Evolutionary conservation across 2,329 filamentous ascomycete genomes (phyloP), one percentile per base, ranked within the genome.

Genomic region (Tolypocladium paradoxum): DNA sequence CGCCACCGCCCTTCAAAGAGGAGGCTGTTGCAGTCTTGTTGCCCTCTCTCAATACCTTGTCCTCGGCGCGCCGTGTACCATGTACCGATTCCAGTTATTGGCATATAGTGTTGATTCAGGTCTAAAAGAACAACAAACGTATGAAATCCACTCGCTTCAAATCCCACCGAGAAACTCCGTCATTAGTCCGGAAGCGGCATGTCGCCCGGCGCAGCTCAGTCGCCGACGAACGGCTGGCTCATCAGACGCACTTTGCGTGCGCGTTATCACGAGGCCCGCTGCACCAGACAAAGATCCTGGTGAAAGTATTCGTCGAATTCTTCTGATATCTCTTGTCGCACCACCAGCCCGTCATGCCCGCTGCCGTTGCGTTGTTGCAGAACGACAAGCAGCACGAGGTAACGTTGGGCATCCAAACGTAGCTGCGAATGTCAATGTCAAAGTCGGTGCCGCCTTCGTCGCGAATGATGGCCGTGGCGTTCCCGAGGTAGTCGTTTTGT

Each of bases 271-370:
- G 55, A 29, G 54, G 33, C 22, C 53, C 37, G 2, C 61, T 59
- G 40, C 62, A 66, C 58, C 61, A 61, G 22, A 67, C 57, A 27
- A 58, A 60, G 5, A 64, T 56, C 38, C 64, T 49, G 1, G 48
- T 38, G 50, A 66, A 65, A 7, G 50, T 6, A n/a, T 48, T 52
- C 2, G 55, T 53, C 5, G 60, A 49, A 33, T 54, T 49, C 6
- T 52, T 49, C 51, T 58, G 54, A 12, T 56, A 50, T n/a, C 61
- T 47, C 31, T 55, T 20, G 12, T 59, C 27, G 55, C 68, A 70
- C 54, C 56, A 55, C 45, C 51, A 66, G 5, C 65, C 65, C 4
- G 51, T 49, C 5, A n/a, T 52, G 11, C 55, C 59, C 12, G 56
- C 58, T 20, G 49, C 45, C 6, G 58, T 61, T 6, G 53, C 55